Evolutionary conservation across 345 rosid species (phyloP).

Genomic region (Mallotus nudiflorus): DNA sequence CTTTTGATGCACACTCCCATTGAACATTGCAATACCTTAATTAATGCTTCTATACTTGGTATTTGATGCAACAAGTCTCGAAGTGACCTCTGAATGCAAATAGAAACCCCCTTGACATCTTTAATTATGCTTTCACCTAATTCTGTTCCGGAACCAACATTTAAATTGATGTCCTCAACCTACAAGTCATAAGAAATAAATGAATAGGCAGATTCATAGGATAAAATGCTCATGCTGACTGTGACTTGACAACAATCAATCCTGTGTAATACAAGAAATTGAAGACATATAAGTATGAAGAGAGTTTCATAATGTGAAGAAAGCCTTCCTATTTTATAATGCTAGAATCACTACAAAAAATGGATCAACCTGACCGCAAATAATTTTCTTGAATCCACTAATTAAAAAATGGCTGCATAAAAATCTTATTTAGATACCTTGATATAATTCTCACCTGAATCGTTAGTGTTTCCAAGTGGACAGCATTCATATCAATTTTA

Average conservation of each 20-base stretch:
- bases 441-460: conserved; percentile 62
- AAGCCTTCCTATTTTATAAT: neutral
- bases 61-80: conserved; percentile 85
- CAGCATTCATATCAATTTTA: conserved; percentile 73
- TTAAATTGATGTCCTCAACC: conserved; percentile 94
- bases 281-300: neutral
- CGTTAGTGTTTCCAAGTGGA: conserved; percentile 78
- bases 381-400: neutral
- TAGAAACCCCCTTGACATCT: conserved; percentile 88
- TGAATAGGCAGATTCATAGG: conserved; percentile 3
- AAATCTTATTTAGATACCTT: neutral
- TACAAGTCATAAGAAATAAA: conserved; percentile 20
- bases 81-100: conserved; percentile 74
- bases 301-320: neutral
- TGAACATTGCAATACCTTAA: conserved; percentile 53
- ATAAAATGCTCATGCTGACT: neutral
- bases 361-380: neutral
- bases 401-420: neutral
- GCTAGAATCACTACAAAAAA: neutral
- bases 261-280: neutral
- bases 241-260: neutral
- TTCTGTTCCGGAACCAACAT: conserved; percentile 76
- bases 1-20: conserved; percentile 4
- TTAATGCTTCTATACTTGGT: conserved; percentile 68
- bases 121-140: conserved; percentile 90